Percentiles rank a stretch among this genome's conserved stretches.
These are phyloP conservation scores for Hypoxylon sp. DNA, from an alignment of 2,329 filamentous ascomycete species.

Conservation along the genomic window DNA sequence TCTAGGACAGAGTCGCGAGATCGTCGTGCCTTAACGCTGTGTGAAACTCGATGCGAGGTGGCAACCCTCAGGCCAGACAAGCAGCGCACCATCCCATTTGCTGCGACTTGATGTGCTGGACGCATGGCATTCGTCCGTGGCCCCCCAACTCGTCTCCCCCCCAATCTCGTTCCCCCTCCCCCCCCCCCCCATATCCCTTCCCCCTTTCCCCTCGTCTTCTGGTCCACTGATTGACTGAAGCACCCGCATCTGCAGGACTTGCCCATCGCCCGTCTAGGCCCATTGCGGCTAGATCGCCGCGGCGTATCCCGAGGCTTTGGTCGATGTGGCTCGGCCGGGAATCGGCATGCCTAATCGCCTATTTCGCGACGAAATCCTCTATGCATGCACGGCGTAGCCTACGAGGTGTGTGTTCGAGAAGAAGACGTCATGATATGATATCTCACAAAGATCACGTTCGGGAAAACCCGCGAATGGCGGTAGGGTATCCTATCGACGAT, in stretches of 20 bases:
- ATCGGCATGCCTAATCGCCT: not conserved
- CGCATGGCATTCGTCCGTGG: conserved; percentile 25
- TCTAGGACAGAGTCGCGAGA: conserved; percentile 13
- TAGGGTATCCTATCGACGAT: no score
- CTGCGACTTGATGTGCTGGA: conserved; percentile 28
- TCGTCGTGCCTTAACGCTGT: conserved; percentile 4
- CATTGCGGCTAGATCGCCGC: conserved; percentile 15
- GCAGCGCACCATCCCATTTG: conserved; percentile 25
- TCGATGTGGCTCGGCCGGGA: conserved; percentile 7
- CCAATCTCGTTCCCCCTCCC: no score
- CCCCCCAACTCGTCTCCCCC: no score
- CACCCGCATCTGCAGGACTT: conserved; percentile 26
- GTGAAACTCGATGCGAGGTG: conserved; percentile 11
- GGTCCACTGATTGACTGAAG: conserved; percentile 16
- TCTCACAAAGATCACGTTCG: no score
- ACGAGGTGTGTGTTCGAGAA: no score
- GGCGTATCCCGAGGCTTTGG: conserved; percentile 24
- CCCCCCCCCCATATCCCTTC: no score
- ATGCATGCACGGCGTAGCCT: no score
- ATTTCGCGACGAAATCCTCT: no score
- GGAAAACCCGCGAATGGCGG: no score
- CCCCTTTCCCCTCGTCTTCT: conserved; percentile 1
- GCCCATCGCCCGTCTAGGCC: conserved; percentile 12
- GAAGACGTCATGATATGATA: no score
- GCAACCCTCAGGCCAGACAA: conserved; percentile 8